phyloP scores from a whole-genome alignment of 75 land plant genomes.

The Pinus albicaulis region DNA sequence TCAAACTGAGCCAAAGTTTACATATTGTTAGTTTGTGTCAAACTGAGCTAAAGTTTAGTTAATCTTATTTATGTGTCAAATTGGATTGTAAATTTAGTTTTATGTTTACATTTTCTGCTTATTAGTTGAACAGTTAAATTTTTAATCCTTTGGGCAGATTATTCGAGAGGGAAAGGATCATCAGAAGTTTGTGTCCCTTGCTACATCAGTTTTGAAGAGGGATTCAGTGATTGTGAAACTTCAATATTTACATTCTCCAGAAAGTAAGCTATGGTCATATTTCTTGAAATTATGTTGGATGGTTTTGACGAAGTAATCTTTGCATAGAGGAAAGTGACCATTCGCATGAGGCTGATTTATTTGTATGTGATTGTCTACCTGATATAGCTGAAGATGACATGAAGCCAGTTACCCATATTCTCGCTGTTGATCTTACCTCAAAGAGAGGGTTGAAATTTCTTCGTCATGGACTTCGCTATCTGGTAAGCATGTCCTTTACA shows the following conservation, averaged over 20 bases:
- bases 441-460: slow-evolving; percentile 74
- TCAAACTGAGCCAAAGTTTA: neutral
- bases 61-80: neutral
- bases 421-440: slow-evolving; percentile 63
- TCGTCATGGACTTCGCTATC: slow-evolving; percentile 71
- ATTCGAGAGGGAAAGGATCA: slow-evolving; percentile 51
- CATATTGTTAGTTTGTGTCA: neutral
- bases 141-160: slow-evolving; percentile 41
- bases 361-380: slow-evolving; percentile 7
- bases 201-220: slow-evolving; percentile 30
- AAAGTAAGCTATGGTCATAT: slow-evolving; percentile 51
- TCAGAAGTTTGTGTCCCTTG: slow-evolving; percentile 62
- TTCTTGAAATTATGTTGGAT: neutral
- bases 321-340: neutral
- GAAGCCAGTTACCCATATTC: slow-evolving; percentile 95
- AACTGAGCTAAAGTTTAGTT: neutral
- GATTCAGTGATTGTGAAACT: slow-evolving; percentile 50
- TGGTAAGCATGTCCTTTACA: slow-evolving; percentile 37
- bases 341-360: neutral
- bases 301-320: neutral
- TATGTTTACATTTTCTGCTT: neutral
- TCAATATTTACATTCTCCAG: slow-evolving; percentile 77
- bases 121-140: slow-evolving; percentile 2
- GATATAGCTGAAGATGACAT: slow-evolving; percentile 80
- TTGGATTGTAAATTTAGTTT: neutral